A percentile compares a stretch with the other conserved stretches of the same genome.
These are phyloP conservation scores for Panaeolus papilionaceus DNA, from an alignment of 768 basidiomycete species.

Conservation along the genomic window DNA sequence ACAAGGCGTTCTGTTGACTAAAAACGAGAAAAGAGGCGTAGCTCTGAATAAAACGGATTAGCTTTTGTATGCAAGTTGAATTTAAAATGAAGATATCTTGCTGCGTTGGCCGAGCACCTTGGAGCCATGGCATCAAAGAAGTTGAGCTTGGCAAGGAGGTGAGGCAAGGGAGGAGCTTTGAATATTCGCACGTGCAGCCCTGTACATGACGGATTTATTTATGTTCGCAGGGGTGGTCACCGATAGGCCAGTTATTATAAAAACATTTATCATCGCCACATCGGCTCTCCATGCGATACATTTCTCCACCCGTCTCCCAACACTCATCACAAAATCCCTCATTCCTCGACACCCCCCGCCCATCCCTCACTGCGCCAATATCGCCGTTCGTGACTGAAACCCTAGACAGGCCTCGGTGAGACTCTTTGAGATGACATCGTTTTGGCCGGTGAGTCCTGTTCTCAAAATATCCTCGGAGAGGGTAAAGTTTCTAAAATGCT, in stretches of 20 bases:
- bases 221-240: constrained; percentile 1
- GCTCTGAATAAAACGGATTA: background rate
- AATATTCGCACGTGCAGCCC: constrained; percentile 10
- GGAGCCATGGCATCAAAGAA: constrained; percentile 4
- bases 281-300: constrained; percentile 13
- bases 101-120: background rate
- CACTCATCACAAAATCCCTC: background rate
- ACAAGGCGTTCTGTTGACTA: background rate
- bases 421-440: constrained; percentile 26
- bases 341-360: background rate
- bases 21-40: background rate
- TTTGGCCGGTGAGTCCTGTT: constrained; percentile 51
- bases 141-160: constrained; percentile 5
- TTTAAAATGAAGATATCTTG: background rate
- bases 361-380: background rate
- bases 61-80: background rate
- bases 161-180: constrained; percentile 1
- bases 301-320: constrained; percentile 13
- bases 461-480: constrained; percentile 18
- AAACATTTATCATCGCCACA: constrained; percentile 14
- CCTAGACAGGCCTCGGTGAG: background rate
- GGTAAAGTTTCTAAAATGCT: constrained; percentile 21
- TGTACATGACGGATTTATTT: background rate
- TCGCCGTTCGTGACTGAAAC: background rate
- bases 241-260: constrained; percentile 7